Conservation (phyloP, 306 rosid species). For the Psophocarpus tetragonolobus region DNA sequence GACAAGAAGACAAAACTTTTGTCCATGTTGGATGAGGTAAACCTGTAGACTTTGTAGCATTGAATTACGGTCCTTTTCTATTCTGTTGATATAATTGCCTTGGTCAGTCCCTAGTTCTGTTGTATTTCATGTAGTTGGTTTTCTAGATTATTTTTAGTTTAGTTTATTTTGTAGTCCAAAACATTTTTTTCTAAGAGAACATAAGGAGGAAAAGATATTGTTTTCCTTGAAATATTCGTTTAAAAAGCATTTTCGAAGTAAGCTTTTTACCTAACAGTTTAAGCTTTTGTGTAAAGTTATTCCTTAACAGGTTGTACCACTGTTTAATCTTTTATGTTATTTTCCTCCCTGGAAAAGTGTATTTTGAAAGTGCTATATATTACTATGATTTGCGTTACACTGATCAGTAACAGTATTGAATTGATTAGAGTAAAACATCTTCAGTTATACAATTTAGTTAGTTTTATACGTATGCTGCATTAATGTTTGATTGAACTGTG, state of each 20-base stretch:
- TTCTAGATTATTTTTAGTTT: neutral
- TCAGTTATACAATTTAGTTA: conserved; percentile 7
- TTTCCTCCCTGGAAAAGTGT: neutral
- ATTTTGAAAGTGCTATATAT: neutral
- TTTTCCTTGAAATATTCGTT: neutral
- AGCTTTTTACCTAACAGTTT: neutral
- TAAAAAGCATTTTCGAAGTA: neutral
- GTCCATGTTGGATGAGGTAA: conserved; percentile 88
- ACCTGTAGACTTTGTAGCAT: neutral
- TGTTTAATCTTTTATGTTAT: neutral
- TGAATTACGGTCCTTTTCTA: neutral
- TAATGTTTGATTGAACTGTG: neutral
- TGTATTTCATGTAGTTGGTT: neutral
- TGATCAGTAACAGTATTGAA: neutral
- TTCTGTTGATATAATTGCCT: neutral
- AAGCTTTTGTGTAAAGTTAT: neutral
- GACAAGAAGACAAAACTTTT: conserved; percentile 75
- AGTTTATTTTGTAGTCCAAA: neutral
- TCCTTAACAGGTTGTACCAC: neutral
- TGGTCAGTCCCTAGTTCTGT: neutral
- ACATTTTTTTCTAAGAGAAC: neutral
- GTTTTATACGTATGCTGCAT: neutral
- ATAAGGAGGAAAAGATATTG: neutral
- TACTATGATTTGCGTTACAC: neutral
- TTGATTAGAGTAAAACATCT: neutral